Evolutionary conservation across 257 asterid genomes (phyloP).

Genomic region (Perilla frutescens): DNA sequence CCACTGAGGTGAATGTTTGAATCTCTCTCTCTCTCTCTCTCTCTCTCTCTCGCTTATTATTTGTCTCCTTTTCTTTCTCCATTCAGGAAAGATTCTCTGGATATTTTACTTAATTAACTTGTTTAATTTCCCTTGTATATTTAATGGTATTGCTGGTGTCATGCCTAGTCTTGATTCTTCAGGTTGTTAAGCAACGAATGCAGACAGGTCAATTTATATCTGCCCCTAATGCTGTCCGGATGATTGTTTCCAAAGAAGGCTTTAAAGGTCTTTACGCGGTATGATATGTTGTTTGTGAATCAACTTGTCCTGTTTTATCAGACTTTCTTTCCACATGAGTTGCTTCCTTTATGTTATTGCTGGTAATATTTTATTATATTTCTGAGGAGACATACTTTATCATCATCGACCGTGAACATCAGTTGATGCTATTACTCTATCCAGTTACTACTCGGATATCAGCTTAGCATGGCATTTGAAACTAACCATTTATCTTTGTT

Average conservation of each 20-base stretch:
- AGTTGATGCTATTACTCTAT: constrained; percentile 11
- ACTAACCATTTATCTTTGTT: constrained; percentile 3
- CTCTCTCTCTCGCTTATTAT: neutral
- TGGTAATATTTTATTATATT: constrained; percentile 1
- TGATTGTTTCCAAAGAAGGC: constrained; percentile 84
- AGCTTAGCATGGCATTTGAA: constrained; percentile 12
- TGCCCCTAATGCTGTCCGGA: constrained; percentile 87
- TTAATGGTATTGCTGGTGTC: constrained; percentile 37
- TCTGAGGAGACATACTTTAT: constrained; percentile 12
- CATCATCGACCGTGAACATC: constrained; percentile 8
- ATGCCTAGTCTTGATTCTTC: constrained; percentile 44
- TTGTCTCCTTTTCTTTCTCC: constrained; percentile 4
- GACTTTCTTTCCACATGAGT: constrained; percentile 16
- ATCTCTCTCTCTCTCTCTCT: neutral
- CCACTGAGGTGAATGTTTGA: constrained; percentile 74
- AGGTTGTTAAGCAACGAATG: constrained; percentile 98
- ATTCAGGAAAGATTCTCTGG: neutral
- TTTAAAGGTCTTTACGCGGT: constrained; percentile 96
- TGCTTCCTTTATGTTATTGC: constrained; percentile 14
- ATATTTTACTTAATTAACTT: constrained; percentile 23
- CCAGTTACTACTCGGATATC: constrained; percentile 16
- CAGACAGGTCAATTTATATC: constrained; percentile 94
- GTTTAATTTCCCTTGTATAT: constrained; percentile 25
- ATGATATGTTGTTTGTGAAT: constrained; percentile 32
- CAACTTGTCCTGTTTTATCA: constrained; percentile 16